phyloP scores from a whole-genome alignment of 257 asterid species.

The Gynochthodes officinalis region DNA sequence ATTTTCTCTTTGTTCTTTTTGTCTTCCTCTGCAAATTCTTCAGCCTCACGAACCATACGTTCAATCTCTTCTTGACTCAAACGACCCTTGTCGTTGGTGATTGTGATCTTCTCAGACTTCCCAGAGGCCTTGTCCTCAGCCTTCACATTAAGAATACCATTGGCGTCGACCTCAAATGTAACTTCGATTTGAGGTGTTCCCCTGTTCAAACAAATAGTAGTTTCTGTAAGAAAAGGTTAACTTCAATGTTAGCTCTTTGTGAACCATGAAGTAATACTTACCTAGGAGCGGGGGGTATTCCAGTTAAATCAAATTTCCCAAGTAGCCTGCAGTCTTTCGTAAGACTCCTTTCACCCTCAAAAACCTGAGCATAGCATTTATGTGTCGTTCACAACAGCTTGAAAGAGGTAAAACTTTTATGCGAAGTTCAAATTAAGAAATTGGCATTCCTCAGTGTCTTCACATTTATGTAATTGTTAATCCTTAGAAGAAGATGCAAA shows the following conservation, averaged over 20 bases:
- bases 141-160: slow-evolving; percentile 61
- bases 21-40: slow-evolving; percentile 62
- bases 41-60: slow-evolving; percentile 53
- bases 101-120: slow-evolving; percentile 49
- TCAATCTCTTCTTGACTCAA: slow-evolving; percentile 57
- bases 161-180: slow-evolving; percentile 79
- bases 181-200: slow-evolving; percentile 91
- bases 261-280: slow-evolving; percentile 1
- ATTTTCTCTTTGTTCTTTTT: slow-evolving; percentile 49
- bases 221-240: not conserved
- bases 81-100: slow-evolving; percentile 57
- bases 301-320: slow-evolving; percentile 74
- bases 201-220: slow-evolving; percentile 29
- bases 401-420: too few species aligned
- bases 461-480: not conserved
- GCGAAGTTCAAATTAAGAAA: too few species aligned
- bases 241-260: not conserved
- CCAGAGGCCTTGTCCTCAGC: slow-evolving; percentile 65
- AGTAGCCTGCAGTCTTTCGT: slow-evolving; percentile 78
- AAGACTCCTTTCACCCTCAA: slow-evolving; percentile 86
- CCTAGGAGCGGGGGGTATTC: slow-evolving; percentile 83
- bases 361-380: slow-evolving; percentile 37
- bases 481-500: not conserved
- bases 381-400: too few species aligned
- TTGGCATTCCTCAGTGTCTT: not conserved